A percentile compares a stretch with the other conserved stretches of the same genome.
Conservation (phyloP, 1,284 basidiomycete species). For the Xanthoconium separans region DNA sequence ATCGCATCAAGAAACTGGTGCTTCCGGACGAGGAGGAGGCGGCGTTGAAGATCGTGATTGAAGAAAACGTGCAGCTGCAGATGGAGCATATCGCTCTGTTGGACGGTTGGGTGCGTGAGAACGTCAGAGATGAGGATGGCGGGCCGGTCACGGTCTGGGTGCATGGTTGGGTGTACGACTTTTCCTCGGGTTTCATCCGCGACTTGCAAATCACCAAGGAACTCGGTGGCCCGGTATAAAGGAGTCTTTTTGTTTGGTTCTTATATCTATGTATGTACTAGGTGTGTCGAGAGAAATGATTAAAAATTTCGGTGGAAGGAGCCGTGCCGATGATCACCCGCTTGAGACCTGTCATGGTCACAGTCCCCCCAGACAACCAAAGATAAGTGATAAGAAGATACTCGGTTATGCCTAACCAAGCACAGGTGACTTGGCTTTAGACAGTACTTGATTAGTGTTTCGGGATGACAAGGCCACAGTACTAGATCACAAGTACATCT, state of each 20-base stretch:
- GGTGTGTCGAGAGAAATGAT: no score
- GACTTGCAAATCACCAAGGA: conserved; percentile 60
- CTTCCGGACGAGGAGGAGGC: conserved; percentile 39
- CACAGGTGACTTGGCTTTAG: no score
- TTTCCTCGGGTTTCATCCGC: conserved; percentile 65
- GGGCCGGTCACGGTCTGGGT: conserved; percentile 53
- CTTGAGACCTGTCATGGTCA: no score
- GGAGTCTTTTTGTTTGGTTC: not conserved
- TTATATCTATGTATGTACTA: no score
- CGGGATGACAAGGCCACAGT: no score
- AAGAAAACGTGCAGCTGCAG: conserved; percentile 77
- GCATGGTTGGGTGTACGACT: conserved; percentile 85
- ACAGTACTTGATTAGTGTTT: no score
- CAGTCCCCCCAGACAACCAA: no score
- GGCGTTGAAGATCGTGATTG: conserved; percentile 43
- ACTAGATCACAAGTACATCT: no score
- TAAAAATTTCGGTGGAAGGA: no score
- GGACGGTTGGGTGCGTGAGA: conserved; percentile 55
- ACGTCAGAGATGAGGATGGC: conserved; percentile 52
- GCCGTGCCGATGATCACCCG: no score
- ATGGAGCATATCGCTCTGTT: conserved; percentile 63
- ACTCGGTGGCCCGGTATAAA: not conserved
- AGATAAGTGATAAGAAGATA: no score
- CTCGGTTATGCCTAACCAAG: no score
- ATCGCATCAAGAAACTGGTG: conserved; percentile 37